These are phyloP conservation scores for Haplosporangium sp. DNA, from an alignment of 371 early-diverging fungal species.

Conservation along the genomic window DNA sequence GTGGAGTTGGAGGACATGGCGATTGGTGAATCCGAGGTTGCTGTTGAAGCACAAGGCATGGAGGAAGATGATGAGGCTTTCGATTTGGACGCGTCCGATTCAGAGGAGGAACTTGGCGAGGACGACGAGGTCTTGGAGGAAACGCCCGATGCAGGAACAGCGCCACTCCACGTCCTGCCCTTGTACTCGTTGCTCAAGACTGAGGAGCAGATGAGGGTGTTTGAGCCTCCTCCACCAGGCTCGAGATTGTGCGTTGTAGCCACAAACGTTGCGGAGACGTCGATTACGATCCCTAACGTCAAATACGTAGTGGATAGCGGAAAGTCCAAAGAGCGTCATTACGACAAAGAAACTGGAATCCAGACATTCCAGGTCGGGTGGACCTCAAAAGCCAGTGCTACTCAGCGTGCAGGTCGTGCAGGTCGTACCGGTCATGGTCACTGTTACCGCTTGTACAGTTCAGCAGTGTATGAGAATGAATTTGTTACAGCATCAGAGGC, in stretches of 20 bases:
- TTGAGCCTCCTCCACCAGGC: slow-evolving; percentile 88
- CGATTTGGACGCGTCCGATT: slow-evolving; percentile 68
- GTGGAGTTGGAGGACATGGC: slow-evolving; percentile 72
- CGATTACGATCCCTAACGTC: slow-evolving; percentile 97
- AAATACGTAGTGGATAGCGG: slow-evolving; percentile 99
- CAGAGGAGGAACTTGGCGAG: slow-evolving; percentile 60
- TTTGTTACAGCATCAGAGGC: slow-evolving; percentile 92
- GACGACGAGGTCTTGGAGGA: slow-evolving; percentile 57
- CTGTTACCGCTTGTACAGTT: slow-evolving; percentile 97
- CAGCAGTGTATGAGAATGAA: slow-evolving; percentile 92
- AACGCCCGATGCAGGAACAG: slow-evolving; percentile 53
- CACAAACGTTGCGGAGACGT: slow-evolving; percentile 99
- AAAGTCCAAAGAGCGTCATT: slow-evolving; percentile 91
- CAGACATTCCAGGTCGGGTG: slow-evolving; percentile 91
- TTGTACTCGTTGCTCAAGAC: slow-evolving; percentile 93
- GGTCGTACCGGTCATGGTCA: slow-evolving; percentile 98
- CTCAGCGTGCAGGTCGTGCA: slow-evolving; percentile 98
- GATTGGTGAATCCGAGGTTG: slow-evolving; percentile 62
- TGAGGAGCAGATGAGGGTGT: slow-evolving; percentile 89
- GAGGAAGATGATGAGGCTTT: slow-evolving; percentile 69
- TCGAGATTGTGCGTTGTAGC: slow-evolving; percentile 95
- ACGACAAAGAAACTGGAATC: slow-evolving; percentile 84
- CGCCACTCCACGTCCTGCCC: slow-evolving; percentile 88
- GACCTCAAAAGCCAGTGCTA: slow-evolving; percentile 95
- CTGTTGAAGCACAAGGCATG: slow-evolving; percentile 57